A percentile compares a stretch with the other conserved stretches of the same genome.
These are phyloP conservation scores for Coniochaeta pulveracea DNA, from an alignment of 2,329 filamentous ascomycete genomes.

Conservation along the genomic window DNA sequence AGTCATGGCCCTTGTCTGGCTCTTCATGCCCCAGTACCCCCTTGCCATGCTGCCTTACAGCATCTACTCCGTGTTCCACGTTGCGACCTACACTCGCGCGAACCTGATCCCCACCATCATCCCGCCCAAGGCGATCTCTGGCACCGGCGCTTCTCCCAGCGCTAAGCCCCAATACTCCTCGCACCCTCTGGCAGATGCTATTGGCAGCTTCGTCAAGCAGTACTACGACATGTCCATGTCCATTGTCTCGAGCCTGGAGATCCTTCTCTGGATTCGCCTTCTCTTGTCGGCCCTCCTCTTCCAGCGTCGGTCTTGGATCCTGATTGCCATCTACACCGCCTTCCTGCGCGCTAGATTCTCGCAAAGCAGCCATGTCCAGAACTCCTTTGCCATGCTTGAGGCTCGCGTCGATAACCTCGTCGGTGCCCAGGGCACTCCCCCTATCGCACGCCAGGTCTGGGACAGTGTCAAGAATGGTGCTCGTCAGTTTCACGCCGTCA, in stretches of 20 bases:
- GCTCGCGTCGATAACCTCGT: slow-evolving; percentile 71
- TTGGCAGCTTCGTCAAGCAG: slow-evolving; percentile 90
- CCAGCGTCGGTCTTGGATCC: slow-evolving; percentile 81
- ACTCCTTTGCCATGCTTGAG: slow-evolving; percentile 60
- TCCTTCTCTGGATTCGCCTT: slow-evolving; percentile 75
- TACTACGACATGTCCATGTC: slow-evolving; percentile 98
- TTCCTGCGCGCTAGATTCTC: slow-evolving; percentile 86
- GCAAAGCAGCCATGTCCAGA: slow-evolving; percentile 90
- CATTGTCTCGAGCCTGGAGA: slow-evolving; percentile 79
- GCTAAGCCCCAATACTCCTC: slow-evolving; percentile 42
- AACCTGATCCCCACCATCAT: slow-evolving; percentile 83
- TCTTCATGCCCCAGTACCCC: slow-evolving; percentile 79
- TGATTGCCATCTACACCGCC: slow-evolving; percentile 73
- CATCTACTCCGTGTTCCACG: slow-evolving; percentile 97
- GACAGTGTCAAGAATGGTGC: slow-evolving; percentile 61
- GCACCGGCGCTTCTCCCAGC: slow-evolving; percentile 42
- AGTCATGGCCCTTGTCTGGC: slow-evolving; percentile 95
- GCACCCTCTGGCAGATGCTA: slow-evolving; percentile 63
- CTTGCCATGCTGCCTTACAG: slow-evolving; percentile 87
- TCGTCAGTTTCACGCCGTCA: slow-evolving; percentile 66
- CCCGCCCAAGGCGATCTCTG: slow-evolving; percentile 46
- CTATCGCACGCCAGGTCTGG: slow-evolving; percentile 70
- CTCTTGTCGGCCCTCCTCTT: slow-evolving; percentile 75
- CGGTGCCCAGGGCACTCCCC: slow-evolving; percentile 78
- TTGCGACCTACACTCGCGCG: slow-evolving; percentile 89